Evolutionary conservation across 1,284 basidiomycete species (phyloP).

Genomic region (Coniophora puteana): DNA sequence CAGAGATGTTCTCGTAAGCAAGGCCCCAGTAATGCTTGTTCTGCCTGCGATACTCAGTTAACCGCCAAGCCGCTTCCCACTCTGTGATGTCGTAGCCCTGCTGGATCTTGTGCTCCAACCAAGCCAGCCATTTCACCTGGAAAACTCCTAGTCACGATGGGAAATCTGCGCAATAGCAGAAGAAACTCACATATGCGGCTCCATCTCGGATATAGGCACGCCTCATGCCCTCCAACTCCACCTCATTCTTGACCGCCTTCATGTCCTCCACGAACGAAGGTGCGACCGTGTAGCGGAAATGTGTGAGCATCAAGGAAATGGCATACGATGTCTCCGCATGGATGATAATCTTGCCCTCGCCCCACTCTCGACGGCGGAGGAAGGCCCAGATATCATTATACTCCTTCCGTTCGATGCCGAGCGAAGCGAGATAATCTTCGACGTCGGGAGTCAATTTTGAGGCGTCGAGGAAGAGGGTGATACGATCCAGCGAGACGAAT

Average conservation of each 20-base stretch:
- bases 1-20: conserved; percentile 94
- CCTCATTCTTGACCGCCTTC: conserved; percentile 86
- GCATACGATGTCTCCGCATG: conserved; percentile 72
- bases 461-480: conserved; percentile 68
- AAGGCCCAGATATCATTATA: conserved; percentile 86
- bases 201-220: conserved; percentile 90
- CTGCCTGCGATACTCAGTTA: conserved; percentile 77
- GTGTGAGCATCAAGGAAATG: conserved; percentile 76
- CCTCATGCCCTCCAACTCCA: conserved; percentile 81
- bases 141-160: conserved; percentile 13
- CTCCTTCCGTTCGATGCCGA: conserved; percentile 56
- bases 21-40: conserved; percentile 82
- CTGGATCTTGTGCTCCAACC: conserved; percentile 81
- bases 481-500: conserved; percentile 59
- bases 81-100: conserved; percentile 84
- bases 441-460: conserved; percentile 56
- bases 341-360: conserved; percentile 72
- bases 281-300: conserved; percentile 68
- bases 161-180: conserved; percentile 6
- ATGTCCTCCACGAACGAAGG: conserved; percentile 71
- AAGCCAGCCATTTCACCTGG: conserved; percentile 78
- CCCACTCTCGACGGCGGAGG: conserved; percentile 70
- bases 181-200: conserved; percentile 72
- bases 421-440: conserved; percentile 51
- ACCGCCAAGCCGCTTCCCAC: conserved; percentile 83